Evolutionary conservation across 75 land plant genomes (phyloP).

Genomic region (Isoetes taiwanensis): DNA sequence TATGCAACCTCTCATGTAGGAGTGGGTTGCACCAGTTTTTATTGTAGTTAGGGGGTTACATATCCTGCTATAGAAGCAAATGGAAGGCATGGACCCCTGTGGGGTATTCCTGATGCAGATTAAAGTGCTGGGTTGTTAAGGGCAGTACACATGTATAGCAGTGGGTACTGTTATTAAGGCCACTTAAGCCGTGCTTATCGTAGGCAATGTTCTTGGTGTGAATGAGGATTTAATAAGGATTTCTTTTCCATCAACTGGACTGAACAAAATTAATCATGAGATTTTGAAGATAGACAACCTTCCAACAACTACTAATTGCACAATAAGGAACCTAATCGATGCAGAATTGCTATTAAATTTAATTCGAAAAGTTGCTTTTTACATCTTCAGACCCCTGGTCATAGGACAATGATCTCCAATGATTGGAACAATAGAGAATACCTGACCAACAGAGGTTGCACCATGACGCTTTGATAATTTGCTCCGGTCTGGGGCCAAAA

Average conservation of each 20-base stretch:
- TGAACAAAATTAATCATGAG: too few species aligned
- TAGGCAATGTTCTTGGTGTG: too few species aligned
- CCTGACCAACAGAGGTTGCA: slow-evolving; percentile 99
- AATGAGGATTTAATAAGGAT: too few species aligned
- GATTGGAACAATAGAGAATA: slow-evolving; percentile 5
- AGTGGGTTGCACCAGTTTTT: background rate
- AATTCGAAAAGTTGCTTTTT: background rate
- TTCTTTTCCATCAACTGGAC: too few species aligned
- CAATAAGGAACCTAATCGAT: background rate
- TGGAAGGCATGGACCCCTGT: too few species aligned
- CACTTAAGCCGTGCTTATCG: too few species aligned
- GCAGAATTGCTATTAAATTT: background rate
- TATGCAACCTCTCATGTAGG: background rate
- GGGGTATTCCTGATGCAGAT: too few species aligned
- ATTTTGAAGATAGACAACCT: background rate
- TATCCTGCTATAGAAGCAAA: background rate
- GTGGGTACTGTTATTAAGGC: too few species aligned
- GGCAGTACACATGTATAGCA: too few species aligned
- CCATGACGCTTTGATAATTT: slow-evolving; percentile 96
- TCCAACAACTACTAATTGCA: background rate
- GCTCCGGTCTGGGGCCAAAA: slow-evolving; percentile 95
- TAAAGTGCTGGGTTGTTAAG: too few species aligned
- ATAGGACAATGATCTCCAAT: background rate
- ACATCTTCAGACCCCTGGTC: background rate
- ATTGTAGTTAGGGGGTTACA: background rate